Evolutionary conservation across 257 asterid species (phyloP).

Genomic region (Catharanthus roseus): DNA sequence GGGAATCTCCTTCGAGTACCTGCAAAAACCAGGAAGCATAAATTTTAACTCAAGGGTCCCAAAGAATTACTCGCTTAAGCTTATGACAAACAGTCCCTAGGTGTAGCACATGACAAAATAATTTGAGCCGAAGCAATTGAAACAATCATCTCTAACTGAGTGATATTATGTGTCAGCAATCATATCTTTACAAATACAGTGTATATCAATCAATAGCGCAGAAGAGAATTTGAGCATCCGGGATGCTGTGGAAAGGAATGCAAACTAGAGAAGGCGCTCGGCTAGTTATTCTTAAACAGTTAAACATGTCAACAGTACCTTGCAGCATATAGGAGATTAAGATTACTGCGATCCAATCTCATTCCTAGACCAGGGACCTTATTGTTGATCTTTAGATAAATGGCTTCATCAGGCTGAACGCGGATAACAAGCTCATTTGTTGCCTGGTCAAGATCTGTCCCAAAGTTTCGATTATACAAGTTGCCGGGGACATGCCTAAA

Average conservation of each 20-base stretch:
- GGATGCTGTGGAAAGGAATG: neutral
- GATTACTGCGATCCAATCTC: slow-evolving; percentile 86
- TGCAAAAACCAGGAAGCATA: slow-evolving; percentile 16
- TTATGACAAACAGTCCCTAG: neutral
- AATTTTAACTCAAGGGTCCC: neutral
- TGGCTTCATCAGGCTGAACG: slow-evolving; percentile 94
- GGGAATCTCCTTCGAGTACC: slow-evolving; percentile 91
- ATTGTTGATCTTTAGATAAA: slow-evolving; percentile 81
- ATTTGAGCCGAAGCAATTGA: slow-evolving; percentile 1
- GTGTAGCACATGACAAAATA: neutral
- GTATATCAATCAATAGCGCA: neutral
- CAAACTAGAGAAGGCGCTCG: neutral
- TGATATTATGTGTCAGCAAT: neutral
- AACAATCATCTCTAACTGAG: neutral
- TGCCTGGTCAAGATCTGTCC: slow-evolving; percentile 77
- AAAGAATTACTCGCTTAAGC: neutral
- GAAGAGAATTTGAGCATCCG: neutral
- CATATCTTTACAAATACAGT: neutral
- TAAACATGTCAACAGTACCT: slow-evolving; percentile 40
- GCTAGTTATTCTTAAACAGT: neutral
- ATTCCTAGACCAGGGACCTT: slow-evolving; percentile 95
- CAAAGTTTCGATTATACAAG: slow-evolving; percentile 58
- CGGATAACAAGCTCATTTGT: slow-evolving; percentile 98
- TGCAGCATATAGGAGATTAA: slow-evolving; percentile 83
- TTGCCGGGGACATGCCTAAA: slow-evolving; percentile 95